phyloP scores from a whole-genome alignment of 2,329 filamentous ascomycete genomes.

The Trichoderma afroharzianum region DNA sequence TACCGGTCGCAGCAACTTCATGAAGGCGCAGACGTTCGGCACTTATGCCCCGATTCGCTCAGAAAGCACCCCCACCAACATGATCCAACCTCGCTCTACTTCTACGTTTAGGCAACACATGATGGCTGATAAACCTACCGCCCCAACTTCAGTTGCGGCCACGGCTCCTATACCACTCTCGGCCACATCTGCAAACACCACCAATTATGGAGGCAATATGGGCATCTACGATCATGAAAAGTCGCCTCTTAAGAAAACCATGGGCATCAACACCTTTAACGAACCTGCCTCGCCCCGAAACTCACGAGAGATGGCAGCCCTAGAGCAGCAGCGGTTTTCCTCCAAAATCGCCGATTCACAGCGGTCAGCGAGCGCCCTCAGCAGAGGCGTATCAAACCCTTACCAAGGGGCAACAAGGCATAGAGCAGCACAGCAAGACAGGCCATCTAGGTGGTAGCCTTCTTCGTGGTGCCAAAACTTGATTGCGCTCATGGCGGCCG shows the following conservation, averaged over 20 bases:
- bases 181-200: slow-evolving; percentile 23
- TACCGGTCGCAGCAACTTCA: slow-evolving; percentile 33
- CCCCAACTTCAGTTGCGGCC: slow-evolving; percentile 12
- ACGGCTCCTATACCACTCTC: slow-evolving; percentile 19
- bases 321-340: slow-evolving; percentile 48
- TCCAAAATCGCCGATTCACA: slow-evolving; percentile 36
- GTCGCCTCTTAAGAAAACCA: slow-evolving; percentile 78
- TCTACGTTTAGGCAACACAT: slow-evolving; percentile 34
- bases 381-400: slow-evolving; percentile 32
- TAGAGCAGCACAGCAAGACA: slow-evolving; percentile 37
- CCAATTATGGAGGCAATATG: slow-evolving; percentile 64
- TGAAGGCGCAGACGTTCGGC: slow-evolving; percentile 43
- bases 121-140: slow-evolving; percentile 29
- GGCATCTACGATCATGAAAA: slow-evolving; percentile 76
- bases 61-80: slow-evolving; percentile 34
- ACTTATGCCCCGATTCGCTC: slow-evolving; percentile 32
- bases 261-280: slow-evolving; percentile 57
- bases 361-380: slow-evolving; percentile 22
- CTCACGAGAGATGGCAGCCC: slow-evolving; percentile 58
- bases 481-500: neutral
- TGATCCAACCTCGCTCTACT: slow-evolving; percentile 28
- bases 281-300: slow-evolving; percentile 50
- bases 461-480: neutral
- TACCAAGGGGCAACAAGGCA: slow-evolving; percentile 36
- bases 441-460: slow-evolving; percentile 34